Conservation (phyloP, 2,329 filamentous ascomycete genomes). For the Elsinoe fawcettii region DNA sequence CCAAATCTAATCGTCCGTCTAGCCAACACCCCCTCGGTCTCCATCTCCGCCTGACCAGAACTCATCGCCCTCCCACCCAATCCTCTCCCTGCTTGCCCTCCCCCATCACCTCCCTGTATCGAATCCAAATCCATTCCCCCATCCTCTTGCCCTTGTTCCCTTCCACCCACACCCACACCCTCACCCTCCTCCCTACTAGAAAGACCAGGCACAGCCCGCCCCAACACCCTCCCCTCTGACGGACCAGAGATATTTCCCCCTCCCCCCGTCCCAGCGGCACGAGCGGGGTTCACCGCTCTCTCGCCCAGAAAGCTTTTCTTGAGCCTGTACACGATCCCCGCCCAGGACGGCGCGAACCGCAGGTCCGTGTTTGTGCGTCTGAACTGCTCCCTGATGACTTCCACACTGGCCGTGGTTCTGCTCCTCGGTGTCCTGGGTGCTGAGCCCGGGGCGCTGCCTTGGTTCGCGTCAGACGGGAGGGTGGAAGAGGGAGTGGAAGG, state of each 20-base stretch:
- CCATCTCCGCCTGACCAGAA: not conserved
- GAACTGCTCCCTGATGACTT: not conserved
- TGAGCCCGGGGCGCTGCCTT: too few relatives aligned
- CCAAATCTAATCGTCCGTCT: conserved; percentile 11
- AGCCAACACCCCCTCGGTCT: not conserved
- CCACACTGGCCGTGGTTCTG: not conserved
- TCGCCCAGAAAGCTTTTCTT: not conserved
- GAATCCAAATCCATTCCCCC: not conserved
- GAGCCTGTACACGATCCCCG: not conserved
- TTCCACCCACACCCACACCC: not conserved
- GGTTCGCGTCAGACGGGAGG: too few relatives aligned
- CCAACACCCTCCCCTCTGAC: not conserved
- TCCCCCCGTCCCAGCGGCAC: not conserved
- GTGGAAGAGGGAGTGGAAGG: too few relatives aligned
- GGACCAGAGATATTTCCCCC: conserved; percentile 3
- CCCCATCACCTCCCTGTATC: not conserved
- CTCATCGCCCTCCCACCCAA: not conserved
- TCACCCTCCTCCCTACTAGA: too few relatives aligned
- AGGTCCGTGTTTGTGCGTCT: not conserved
- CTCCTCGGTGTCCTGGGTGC: not conserved
- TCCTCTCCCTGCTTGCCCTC: not conserved
- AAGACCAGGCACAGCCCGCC: not conserved
- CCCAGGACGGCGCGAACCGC: not conserved
- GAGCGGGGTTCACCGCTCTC: not conserved
- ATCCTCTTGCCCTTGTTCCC: not conserved